phyloP scores from a whole-genome alignment of 176 grass and related monocot genomes.

The Eremochloa ophiuroides region DNA sequence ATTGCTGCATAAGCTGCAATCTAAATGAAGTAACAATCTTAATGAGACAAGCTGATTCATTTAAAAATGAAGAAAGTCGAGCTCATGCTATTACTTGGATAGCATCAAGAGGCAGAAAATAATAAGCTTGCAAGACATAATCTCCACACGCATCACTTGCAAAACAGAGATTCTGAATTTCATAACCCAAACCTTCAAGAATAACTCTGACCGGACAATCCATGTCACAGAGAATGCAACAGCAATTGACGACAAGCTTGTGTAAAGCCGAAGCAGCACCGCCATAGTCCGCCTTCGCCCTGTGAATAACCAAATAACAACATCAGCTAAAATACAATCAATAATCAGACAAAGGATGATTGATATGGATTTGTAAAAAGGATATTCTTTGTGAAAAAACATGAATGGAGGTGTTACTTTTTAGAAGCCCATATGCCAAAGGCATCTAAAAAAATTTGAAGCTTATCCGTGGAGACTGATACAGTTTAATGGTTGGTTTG shows the following conservation, averaged over 20 bases:
- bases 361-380: not conserved
- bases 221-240: constrained; percentile 52
- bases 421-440: constrained; percentile 1
- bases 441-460: not conserved
- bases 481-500: constrained; percentile 1
- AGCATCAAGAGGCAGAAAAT: not conserved
- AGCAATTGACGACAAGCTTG: constrained; percentile 72
- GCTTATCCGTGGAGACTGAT: not conserved
- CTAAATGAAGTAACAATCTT: not conserved
- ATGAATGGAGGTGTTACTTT: not conserved
- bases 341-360: not conserved
- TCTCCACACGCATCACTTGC: not conserved
- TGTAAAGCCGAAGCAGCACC: constrained; percentile 59
- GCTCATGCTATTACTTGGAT: constrained; percentile 12
- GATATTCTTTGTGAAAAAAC: not conserved
- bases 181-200: constrained; percentile 51
- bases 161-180: constrained; percentile 8
- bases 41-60: not conserved
- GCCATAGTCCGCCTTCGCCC: constrained; percentile 55
- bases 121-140: not conserved
- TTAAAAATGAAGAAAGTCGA: not conserved
- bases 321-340: not conserved
- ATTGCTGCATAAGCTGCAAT: not conserved
- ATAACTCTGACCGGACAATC: constrained; percentile 62
- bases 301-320: constrained; percentile 36